These are phyloP conservation scores for Calocybe cyanea DNA, from an alignment of 768 basidiomycete species.

Conservation along the genomic window DNA sequence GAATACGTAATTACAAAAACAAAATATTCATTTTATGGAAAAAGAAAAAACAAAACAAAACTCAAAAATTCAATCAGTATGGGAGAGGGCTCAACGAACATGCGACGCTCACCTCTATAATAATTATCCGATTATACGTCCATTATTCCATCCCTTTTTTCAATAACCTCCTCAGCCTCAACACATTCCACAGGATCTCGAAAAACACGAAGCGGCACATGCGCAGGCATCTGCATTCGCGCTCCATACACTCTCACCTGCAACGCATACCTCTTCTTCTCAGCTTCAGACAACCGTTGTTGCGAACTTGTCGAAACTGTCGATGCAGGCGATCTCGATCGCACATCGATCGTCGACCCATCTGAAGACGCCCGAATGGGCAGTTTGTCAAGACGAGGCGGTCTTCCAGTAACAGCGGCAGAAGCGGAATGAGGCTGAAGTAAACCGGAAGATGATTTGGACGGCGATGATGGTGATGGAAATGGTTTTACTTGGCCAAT, in stretches of 20 bases:
- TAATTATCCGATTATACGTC: neutral
- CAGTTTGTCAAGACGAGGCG: too few relatives aligned
- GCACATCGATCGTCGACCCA: neutral
- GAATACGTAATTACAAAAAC: too few relatives aligned
- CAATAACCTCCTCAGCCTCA: slow-evolving; percentile 48
- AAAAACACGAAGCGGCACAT: slow-evolving; percentile 63
- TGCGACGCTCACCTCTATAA: neutral
- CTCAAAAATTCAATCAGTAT: too few relatives aligned
- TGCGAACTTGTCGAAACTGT: slow-evolving; percentile 2
- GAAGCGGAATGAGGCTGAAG: too few relatives aligned
- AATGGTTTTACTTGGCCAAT: too few relatives aligned
- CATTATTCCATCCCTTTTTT: slow-evolving; percentile 15
- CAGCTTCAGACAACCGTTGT: slow-evolving; percentile 40
- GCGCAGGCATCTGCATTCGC: slow-evolving; percentile 50
- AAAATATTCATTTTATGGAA: too few relatives aligned
- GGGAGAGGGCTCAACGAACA: too few relatives aligned
- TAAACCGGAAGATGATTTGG: too few relatives aligned
- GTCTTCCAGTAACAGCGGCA: too few relatives aligned
- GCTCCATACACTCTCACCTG: slow-evolving; percentile 65
- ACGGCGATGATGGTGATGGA: too few relatives aligned
- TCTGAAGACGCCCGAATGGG: neutral
- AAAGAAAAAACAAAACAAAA: too few relatives aligned
- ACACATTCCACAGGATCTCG: slow-evolving; percentile 65
- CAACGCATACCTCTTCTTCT: slow-evolving; percentile 53
- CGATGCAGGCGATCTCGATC: slow-evolving; percentile 11